Percentiles rank a stretch among this genome's conserved stretches.
Conservation (phyloP, 192 early-diverging fungal species). For the Lunasporangiospora selenospora region DNA sequence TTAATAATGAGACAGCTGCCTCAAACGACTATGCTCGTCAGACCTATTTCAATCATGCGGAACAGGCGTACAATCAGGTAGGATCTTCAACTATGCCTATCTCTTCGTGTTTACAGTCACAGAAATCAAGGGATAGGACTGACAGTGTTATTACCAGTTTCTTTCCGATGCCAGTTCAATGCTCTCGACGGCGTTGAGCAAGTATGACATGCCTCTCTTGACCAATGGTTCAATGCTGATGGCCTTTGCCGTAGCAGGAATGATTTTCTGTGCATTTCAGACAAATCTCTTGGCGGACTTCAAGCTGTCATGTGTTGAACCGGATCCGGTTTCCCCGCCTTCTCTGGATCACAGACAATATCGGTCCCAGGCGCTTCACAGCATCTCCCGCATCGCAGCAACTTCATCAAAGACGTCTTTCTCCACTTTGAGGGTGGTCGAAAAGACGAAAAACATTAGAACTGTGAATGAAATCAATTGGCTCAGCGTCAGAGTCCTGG, state of each 20-base stretch:
- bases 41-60: not conserved
- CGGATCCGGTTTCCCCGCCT: too few species aligned
- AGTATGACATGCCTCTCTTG: conserved; percentile 46
- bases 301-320: conserved; percentile 27
- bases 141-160: conserved; percentile 19
- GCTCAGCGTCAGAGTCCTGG: conserved; percentile 6
- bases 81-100: too few species aligned
- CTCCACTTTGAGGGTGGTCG: too few species aligned
- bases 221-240: conserved; percentile 44
- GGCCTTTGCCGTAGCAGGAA: conserved; percentile 30
- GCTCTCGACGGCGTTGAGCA: conserved; percentile 45
- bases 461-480: conserved; percentile 27
- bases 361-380: too few species aligned
- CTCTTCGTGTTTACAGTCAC: too few species aligned
- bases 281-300: conserved; percentile 22
- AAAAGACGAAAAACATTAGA: too few species aligned
- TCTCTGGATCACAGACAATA: too few species aligned
- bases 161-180: conserved; percentile 35
- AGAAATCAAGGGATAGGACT: too few species aligned
- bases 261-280: conserved; percentile 31
- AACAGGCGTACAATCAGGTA: too few species aligned
- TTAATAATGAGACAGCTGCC: not conserved
- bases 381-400: too few species aligned
- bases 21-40: conserved; percentile 11
- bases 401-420: too few species aligned